Evolutionary conservation across 1,284 basidiomycete species (phyloP), one percentile per base, ranked within the genome.

Genomic region (Caloboletus inedulis): DNA sequence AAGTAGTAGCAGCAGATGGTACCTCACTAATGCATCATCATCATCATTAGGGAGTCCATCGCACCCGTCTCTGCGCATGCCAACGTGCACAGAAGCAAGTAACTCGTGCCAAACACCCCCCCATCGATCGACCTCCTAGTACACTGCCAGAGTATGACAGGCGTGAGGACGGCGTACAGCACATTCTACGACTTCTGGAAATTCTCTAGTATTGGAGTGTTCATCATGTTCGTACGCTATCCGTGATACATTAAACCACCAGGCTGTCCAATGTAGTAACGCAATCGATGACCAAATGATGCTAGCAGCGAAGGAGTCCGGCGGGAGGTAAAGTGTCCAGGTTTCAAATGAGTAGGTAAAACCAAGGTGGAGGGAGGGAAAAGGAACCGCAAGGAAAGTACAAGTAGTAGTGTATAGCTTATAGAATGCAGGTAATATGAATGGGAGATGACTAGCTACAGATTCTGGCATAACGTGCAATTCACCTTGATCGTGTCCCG

Each of bases 401-500:
- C 63, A 69, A 56, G 56, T 69, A 65, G 46, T 59, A 47, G 62
- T 55, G 55, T 44, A 54, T 71, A 69, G 54, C 48, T 56, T 68
- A 70, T 59, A 55, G 54, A 50, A 51, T 69, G 64, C 54, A 46
- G 46, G 45, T 61, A 43, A 63, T 64, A 56, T 65, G 66, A 39
- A 56, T 49, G 29, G 45, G 49, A 66, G 53, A 69, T 64, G 57
- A 31, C 53, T 31, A 29, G 65, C 81, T 81, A 89, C 68, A 88
- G 72, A 72, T 69, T 80, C 69, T 84, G 76, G 70, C 87, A 90
- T 63, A 90, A 72, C 46, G 77, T 72, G 76, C 87, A 90, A 58
- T 79, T 73, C 65, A 87, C 69, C 59, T 77, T 75, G 64, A 87
- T 69, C 59, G 64, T 73, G 56, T 77, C 72, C 56, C 79, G 84